phyloP scores from a whole-genome alignment of 257 asterid genomes.

The Solanum chiquidenum region DNA sequence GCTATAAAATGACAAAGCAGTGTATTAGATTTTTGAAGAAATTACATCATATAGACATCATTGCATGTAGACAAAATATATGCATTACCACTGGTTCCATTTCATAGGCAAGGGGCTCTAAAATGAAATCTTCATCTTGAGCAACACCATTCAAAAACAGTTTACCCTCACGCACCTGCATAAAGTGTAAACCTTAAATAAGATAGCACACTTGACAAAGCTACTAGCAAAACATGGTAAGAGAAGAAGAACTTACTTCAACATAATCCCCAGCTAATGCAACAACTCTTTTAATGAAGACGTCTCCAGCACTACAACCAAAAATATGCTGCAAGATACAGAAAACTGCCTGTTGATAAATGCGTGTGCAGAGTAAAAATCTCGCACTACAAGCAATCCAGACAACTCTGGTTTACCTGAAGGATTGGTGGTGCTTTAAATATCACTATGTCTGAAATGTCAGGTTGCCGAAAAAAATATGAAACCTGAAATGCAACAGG shows the following conservation, averaged over 20 bases:
- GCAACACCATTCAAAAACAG: conserved; percentile 64
- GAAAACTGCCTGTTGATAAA: background rate
- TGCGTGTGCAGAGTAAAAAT: background rate
- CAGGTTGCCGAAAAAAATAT: conserved; percentile 72
- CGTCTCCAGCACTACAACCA: conserved; percentile 66
- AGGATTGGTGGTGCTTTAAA: conserved; percentile 79
- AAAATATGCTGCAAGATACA: conserved; percentile 32
- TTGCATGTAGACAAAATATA: background rate
- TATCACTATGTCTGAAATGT: conserved; percentile 75
- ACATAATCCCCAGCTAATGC: conserved; percentile 89
- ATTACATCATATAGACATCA: background rate
- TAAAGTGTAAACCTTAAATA: background rate
- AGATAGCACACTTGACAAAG: background rate
- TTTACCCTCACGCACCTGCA: conserved; percentile 70
- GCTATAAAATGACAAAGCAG: conserved; percentile 21
- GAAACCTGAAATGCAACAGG: conserved; percentile 53
- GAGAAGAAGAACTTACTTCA: conserved; percentile 34
- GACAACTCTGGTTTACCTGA: conserved; percentile 36
- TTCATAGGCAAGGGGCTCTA: conserved; percentile 84
- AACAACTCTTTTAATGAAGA: conserved; percentile 83
- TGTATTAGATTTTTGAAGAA: background rate
- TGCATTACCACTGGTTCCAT: conserved; percentile 65
- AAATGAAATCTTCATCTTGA: conserved; percentile 75
- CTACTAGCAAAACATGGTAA: background rate
- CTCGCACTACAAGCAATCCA: background rate